Percentiles rank a stretch among this genome's conserved stretches.
Evolutionary conservation across 1,139 yeast genomes (phyloP).

Genomic region (Saccharomyces hybrid): DNA sequence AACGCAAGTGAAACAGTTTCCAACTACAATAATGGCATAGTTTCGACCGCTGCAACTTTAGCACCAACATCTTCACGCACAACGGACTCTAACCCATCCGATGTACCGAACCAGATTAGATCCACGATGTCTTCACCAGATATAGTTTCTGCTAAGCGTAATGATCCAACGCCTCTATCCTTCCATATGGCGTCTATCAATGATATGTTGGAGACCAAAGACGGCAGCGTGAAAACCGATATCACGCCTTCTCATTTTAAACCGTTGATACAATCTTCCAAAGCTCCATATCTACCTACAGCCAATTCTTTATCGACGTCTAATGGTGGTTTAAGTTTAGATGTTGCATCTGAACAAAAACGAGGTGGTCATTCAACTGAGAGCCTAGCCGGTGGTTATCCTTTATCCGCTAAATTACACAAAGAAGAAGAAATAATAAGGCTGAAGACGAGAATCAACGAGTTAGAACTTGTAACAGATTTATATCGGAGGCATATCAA

Average conservation of each 20-base stretch:
- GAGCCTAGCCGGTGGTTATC: not conserved
- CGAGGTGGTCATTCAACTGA: not conserved
- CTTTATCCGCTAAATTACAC: slow-evolving; percentile 8
- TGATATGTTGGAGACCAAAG: slow-evolving; percentile 7
- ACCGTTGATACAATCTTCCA: not conserved
- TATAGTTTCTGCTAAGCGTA: slow-evolving; percentile 5
- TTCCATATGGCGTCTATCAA: slow-evolving; percentile 8
- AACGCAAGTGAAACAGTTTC: not conserved
- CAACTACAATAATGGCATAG: not conserved
- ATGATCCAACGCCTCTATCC: slow-evolving; percentile 1
- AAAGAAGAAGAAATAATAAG: slow-evolving; percentile 43
- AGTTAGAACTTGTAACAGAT: slow-evolving; percentile 82
- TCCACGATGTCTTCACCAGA: slow-evolving; percentile 5
- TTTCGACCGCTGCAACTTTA: not conserved
- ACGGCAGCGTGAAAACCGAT: slow-evolving; percentile 8
- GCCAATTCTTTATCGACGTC: not conserved
- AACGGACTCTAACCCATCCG: not conserved
- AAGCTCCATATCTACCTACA: not conserved
- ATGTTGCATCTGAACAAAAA: not conserved
- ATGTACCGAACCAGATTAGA: not conserved
- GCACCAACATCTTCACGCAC: not conserved
- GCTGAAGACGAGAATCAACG: slow-evolving; percentile 73
- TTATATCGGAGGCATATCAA: slow-evolving; percentile 70
- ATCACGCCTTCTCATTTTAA: not conserved
- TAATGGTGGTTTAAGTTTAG: not conserved